Evolutionary conservation across 169 alveolate genomes (phyloP), one percentile per base, ranked within the genome.

Genomic region (Cryptosporidium bovis): DNA sequence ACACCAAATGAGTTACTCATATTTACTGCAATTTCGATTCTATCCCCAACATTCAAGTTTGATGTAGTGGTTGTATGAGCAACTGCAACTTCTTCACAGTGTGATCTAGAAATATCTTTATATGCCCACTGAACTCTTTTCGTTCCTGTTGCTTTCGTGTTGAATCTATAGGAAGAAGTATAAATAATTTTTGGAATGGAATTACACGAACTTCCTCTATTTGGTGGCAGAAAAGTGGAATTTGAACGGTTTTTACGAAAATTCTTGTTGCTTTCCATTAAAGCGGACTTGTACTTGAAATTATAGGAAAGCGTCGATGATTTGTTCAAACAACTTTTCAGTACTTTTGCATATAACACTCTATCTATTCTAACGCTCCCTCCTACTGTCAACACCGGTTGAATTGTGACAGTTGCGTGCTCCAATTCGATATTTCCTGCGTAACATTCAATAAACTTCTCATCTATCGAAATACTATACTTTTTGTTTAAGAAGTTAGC

Each of bases 1-100:
- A 77, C 50, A 1, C 87, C 87, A 40, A 77, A 77, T 3, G 87
- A 77, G 56, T 77, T 77, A 33, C 87, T 77, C 50, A 77, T 29
- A 62, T 77, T 77, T 60, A 77, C 40, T 16, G 87, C 87, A 24
- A 77, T 62, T 62, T 77, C 87, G 20, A 77, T 44, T 12, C 87
- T 68, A 77, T 77, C 87, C 33, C 87, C 87, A 62, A 77, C 87
- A 77, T 77, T 77, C 1, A 77, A 36, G 56, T 31, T 77, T 58
- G 87, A 62, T 40, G 15, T 77, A 40, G 71, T 77, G 15, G 87
- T 77, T 40, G 87, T 77, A 36, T 77, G 87, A 44, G 71, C 87
- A 44, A 77, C 87, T 15, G 65, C 27, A 40, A 77, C 64, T 20
- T 77, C 87, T 60, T 77, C 87, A n/a, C 87, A 60, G 66, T 77